Percentiles rank a stretch among this genome's conserved stretches.
Conservation (phyloP, 2,329 filamentous ascomycete species). For the Scleromitrula shiraiana region DNA sequence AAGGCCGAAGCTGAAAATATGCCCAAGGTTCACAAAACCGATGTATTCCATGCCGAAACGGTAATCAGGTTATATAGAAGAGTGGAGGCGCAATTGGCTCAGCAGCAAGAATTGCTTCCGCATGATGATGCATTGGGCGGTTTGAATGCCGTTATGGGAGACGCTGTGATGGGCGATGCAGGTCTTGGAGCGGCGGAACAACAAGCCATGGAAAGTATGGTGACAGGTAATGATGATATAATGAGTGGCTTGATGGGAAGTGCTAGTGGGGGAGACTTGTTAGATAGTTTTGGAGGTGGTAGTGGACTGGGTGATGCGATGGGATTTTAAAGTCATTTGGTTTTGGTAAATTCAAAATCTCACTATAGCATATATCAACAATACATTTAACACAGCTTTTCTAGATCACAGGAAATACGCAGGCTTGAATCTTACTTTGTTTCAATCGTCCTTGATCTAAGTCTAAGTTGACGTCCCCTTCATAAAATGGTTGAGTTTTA, state of each 20-base stretch:
- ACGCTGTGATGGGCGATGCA: slow-evolving; percentile 13
- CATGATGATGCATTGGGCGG: slow-evolving; percentile 8
- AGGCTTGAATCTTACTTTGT: too few species aligned
- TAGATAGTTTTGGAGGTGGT: slow-evolving; percentile 14
- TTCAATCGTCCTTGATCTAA: too few species aligned
- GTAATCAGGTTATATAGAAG: slow-evolving; percentile 26
- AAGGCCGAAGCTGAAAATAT: slow-evolving; percentile 24
- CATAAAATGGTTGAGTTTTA: neutral
- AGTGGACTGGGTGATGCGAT: slow-evolving; percentile 17
- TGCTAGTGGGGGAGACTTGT: slow-evolving; percentile 11
- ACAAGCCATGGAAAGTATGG: slow-evolving; percentile 6
- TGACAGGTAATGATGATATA: slow-evolving; percentile 13
- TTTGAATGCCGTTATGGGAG: slow-evolving; percentile 11
- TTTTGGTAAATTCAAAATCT: too few species aligned
- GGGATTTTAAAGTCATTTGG: slow-evolving; percentile 14
- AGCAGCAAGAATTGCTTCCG: slow-evolving; percentile 13
- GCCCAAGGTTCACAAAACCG: slow-evolving; percentile 22
- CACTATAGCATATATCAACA: too few species aligned
- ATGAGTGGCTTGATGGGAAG: slow-evolving; percentile 17
- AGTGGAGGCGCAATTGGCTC: slow-evolving; percentile 24
- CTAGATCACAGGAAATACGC: too few species aligned
- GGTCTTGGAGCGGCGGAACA: slow-evolving; percentile 11
- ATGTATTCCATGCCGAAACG: slow-evolving; percentile 23
- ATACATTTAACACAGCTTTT: too few species aligned
- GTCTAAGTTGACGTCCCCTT: neutral